A percentile compares a stretch with the other conserved stretches of the same genome.
These are phyloP conservation scores for Pythium aristosporum DNA, from an alignment of 352 stramenopile species.

Conservation along the genomic window DNA sequence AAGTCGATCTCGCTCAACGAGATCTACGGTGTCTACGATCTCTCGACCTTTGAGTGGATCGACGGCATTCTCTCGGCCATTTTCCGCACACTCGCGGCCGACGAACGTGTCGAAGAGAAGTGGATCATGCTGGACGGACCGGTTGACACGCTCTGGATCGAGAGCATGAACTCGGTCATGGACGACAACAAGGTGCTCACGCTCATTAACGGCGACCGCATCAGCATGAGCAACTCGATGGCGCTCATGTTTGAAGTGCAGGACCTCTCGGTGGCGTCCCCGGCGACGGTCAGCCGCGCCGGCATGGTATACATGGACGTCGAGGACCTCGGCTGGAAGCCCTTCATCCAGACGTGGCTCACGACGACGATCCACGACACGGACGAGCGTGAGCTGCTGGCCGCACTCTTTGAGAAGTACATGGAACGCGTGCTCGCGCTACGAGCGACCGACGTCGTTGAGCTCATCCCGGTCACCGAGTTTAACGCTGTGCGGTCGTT, in stretches of 20 bases:
- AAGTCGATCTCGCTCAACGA: slow-evolving; percentile 96
- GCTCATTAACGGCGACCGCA: slow-evolving; percentile 92
- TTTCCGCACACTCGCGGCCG: slow-evolving; percentile 89
- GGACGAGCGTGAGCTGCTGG: slow-evolving; percentile 72
- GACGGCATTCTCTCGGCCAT: slow-evolving; percentile 95
- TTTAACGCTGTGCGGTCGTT: slow-evolving; percentile 86
- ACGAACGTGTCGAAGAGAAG: slow-evolving; percentile 90
- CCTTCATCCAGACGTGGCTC: slow-evolving; percentile 91
- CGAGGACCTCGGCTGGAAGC: slow-evolving; percentile 83
- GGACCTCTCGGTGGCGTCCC: slow-evolving; percentile 92
- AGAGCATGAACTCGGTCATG: slow-evolving; percentile 97
- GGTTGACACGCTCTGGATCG: slow-evolving; percentile 95
- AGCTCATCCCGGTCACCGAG: slow-evolving; percentile 74
- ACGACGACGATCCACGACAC: slow-evolving; percentile 51
- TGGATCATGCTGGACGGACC: slow-evolving; percentile 95
- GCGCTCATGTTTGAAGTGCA: slow-evolving; percentile 98
- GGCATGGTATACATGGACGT: slow-evolving; percentile 98
- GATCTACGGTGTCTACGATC: slow-evolving; percentile 94
- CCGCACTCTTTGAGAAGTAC: slow-evolving; percentile 80
- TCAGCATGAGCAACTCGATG: slow-evolving; percentile 95
- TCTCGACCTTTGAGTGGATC: slow-evolving; percentile 94
- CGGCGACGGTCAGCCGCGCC: slow-evolving; percentile 92
- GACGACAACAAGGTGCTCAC: slow-evolving; percentile 96
- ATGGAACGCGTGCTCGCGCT: slow-evolving; percentile 72
- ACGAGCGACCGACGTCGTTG: slow-evolving; percentile 58